Conservation (phyloP, 139 green algal species). For the Chlamydomonas sphaeroides region DNA sequence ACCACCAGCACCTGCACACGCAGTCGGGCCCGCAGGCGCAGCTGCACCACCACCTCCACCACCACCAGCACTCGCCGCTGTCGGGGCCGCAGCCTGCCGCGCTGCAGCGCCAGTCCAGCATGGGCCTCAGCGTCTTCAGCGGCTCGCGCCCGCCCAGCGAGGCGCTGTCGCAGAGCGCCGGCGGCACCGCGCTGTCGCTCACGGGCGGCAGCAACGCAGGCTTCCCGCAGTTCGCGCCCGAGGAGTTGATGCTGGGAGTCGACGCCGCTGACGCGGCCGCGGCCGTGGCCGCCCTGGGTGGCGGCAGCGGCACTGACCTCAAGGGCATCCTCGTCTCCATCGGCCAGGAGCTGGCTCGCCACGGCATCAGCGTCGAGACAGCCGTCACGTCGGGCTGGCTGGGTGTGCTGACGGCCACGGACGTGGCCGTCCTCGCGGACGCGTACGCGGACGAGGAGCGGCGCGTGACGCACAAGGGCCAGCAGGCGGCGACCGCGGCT, state of each 20-base stretch:
- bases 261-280: no score
- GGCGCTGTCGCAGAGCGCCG: no score
- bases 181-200: no score
- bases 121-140: neutral
- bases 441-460: conserved; percentile 43
- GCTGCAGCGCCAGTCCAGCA: neutral
- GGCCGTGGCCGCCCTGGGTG: no score
- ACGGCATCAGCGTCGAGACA: conserved; percentile 48
- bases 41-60: neutral
- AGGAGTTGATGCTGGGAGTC: no score
- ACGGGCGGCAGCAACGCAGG: no score
- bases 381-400: conserved; percentile 46
- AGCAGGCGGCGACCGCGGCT: neutral
- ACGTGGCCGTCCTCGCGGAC: conserved; percentile 42
- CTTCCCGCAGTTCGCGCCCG: no score
- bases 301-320: conserved; percentile 19
- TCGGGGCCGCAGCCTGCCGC: neutral
- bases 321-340: conserved; percentile 46
- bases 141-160: no score
- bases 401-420: conserved; percentile 34
- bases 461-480: neutral
- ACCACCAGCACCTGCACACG: neutral
- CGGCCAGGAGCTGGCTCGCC: conserved; percentile 43
- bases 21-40: neutral
- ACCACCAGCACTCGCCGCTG: neutral